Conservation (phyloP, 176 grass and related monocot genomes). For the Eleusine coracana region DNA sequence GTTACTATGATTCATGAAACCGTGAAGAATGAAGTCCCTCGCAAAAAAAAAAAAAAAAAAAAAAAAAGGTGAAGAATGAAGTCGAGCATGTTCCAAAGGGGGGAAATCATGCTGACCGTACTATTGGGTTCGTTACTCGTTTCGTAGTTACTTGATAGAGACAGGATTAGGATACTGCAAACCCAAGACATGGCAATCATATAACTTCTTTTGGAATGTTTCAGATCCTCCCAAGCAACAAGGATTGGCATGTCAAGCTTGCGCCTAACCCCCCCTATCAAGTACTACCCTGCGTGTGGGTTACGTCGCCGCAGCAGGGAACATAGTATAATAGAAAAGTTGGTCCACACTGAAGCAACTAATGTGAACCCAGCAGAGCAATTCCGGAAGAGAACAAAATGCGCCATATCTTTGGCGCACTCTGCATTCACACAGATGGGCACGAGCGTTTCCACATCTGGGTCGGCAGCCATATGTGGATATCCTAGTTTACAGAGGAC, state of each 20-base stretch:
- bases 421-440: background rate
- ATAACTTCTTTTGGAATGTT: background rate
- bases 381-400: background rate
- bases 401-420: background rate
- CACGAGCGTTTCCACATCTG: background rate
- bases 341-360: slow-evolving; percentile 30
- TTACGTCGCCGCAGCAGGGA: background rate
- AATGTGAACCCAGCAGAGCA: background rate
- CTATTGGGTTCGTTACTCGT: background rate
- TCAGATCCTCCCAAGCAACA: background rate
- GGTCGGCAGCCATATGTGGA: slow-evolving; percentile 13
- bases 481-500: slow-evolving; percentile 1
- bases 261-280: background rate
- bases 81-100: too few species aligned
- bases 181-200: slow-evolving; percentile 25
- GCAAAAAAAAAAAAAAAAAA: background rate
- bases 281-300: slow-evolving; percentile 1
- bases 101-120: background rate
- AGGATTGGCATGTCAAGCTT: background rate
- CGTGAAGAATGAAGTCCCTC: background rate
- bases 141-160: background rate
- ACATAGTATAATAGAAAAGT: background rate
- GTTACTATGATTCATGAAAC: background rate
- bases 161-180: background rate
- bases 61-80: too few species aligned